phyloP scores from a whole-genome alignment of 139 green algal genomes.

The Haematococcus lacustris region DNA sequence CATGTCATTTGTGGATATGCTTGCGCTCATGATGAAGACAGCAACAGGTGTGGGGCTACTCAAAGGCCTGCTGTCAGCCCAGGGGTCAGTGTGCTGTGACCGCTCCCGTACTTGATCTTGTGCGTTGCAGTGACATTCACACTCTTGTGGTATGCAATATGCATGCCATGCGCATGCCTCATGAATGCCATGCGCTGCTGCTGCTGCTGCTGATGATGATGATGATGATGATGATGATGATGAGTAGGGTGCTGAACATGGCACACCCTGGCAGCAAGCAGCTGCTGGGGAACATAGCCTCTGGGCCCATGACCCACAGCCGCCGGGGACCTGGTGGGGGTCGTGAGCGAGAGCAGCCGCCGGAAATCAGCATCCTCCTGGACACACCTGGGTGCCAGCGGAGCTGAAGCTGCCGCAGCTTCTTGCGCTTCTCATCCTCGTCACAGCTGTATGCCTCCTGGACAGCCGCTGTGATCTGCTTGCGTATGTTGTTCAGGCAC shows the following conservation, averaged over 20 bases:
- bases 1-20: too few species aligned
- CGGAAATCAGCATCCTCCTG: neutral
- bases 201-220: neutral
- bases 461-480: conserved; percentile 23
- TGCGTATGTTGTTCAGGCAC: conserved; percentile 18
- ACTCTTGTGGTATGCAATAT: too few species aligned
- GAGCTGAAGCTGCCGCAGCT: conserved; percentile 34
- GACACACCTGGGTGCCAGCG: conserved; percentile 7
- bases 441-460: conserved; percentile 20
- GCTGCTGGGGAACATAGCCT: neutral
- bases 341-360: neutral
- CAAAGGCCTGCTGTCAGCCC: too few species aligned
- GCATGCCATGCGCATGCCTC: too few species aligned
- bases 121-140: too few species aligned
- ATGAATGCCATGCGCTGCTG: too few species aligned
- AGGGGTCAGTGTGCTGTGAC: too few species aligned
- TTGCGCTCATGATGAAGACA: too few species aligned
- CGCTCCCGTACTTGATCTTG: too few species aligned
- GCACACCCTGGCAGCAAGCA: neutral
- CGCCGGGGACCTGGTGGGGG: too few species aligned
- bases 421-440: conserved; percentile 23
- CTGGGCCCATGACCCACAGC: neutral
- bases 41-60: too few species aligned
- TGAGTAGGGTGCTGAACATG: neutral
- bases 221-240: neutral